These are phyloP conservation scores for Mycosphaerelloides madeirae DNA, from an alignment of 2,329 filamentous ascomycete genomes.

Conservation along the genomic window DNA sequence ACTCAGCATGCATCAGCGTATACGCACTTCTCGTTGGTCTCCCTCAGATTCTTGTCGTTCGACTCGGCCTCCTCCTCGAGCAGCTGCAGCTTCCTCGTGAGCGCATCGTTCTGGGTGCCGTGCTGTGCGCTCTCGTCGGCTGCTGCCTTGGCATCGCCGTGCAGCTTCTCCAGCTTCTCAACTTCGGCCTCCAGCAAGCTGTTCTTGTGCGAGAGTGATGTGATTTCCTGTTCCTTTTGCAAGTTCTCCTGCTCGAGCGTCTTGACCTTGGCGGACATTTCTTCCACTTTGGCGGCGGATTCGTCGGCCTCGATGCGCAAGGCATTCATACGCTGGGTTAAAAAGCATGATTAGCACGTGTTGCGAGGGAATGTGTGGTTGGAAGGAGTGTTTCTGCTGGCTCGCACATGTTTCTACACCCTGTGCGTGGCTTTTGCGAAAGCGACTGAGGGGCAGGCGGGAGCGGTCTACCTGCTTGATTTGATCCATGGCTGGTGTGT, in stretches of 20 bases:
- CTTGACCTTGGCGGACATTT: constrained; percentile 84
- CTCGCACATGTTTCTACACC: background rate
- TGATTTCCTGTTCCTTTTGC: constrained; percentile 96
- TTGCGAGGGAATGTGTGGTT: background rate
- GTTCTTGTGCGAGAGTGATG: constrained; percentile 93
- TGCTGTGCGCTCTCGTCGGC: constrained; percentile 77
- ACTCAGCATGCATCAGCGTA: background rate
- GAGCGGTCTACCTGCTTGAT: constrained; percentile 39
- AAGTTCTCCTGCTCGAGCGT: constrained; percentile 89
- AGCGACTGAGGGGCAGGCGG: constrained; percentile 24
- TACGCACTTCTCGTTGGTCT: constrained; percentile 96
- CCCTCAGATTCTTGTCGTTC: constrained; percentile 90
- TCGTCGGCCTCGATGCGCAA: constrained; percentile 94
- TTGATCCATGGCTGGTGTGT: constrained; percentile 35
- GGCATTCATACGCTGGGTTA: constrained; percentile 78
- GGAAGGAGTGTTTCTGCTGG: no score
- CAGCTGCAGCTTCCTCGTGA: constrained; percentile 88
- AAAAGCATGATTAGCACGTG: constrained; percentile 17
- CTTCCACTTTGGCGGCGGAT: constrained; percentile 73
- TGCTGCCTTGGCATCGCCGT: constrained; percentile 83
- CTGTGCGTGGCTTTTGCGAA: constrained; percentile 15
- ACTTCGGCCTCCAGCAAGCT: constrained; percentile 82
- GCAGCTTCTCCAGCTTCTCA: constrained; percentile 79
- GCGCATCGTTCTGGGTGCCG: constrained; percentile 83
- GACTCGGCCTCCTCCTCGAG: constrained; percentile 97